Evolutionary conservation across 2,329 filamentous ascomycete genomes (phyloP), one percentile per base, ranked within the genome.

Genomic region (Hypoxylon sp.): DNA sequence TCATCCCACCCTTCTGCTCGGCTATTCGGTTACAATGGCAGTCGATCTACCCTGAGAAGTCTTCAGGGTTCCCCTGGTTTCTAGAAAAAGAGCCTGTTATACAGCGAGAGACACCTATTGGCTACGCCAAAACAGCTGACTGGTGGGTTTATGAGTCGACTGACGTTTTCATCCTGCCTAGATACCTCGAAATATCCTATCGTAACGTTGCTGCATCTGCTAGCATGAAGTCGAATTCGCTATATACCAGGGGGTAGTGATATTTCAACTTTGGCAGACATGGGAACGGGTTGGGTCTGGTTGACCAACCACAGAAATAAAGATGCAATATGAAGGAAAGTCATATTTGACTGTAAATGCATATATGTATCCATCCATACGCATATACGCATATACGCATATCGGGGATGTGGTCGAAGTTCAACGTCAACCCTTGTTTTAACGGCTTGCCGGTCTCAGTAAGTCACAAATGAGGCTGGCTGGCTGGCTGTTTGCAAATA

Each of bases 121-220:
- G 68, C 65, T 70, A 70, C 68, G 65, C 61, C 7, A 57, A 45
- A 28, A 34, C 56, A 43, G 55, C 45, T 70, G 51, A 68, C 61
- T 68, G 61, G 68, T 14, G 50, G 46, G 34, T 49, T 61, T 46
- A 55, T 32, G 21, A 65, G 64, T 45, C 53, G 65, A 70, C 68
- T 70, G 68, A 70, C 68, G 38, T 43, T 21, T 60, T n/a, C 49
- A 38, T 23, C 32, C 58, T 53, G 59, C 55, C 62, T 36, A 68
- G 68, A 63, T 65, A 55, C 65, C 59, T 51, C 61, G 32, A 70
- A 61, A 68, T 70, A 61, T 68, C 58, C 13, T 36, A 61, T 43
- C 65, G 68, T 67, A 70, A 70, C 61, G 55, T 70, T 63, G 68
- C 65, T 63, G 55, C 60, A 65, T 65, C 60, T 43, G 43, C 60